Percentiles rank a stretch among this genome's conserved stretches.
Conservation (phyloP, 768 basidiomycete species). For the Trametes maxima region DNA sequence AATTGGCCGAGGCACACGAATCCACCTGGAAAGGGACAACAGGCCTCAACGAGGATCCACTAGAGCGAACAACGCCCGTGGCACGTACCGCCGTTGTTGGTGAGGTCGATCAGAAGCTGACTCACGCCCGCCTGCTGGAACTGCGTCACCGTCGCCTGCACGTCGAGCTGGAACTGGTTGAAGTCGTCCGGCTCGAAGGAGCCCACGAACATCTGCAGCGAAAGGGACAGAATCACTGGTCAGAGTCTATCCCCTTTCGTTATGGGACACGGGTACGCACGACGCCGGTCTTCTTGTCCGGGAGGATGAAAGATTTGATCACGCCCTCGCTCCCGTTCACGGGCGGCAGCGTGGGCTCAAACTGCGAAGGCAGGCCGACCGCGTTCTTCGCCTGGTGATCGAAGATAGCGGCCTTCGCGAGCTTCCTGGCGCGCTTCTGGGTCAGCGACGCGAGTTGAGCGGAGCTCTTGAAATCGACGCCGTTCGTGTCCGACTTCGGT, state of each 20-base stretch:
- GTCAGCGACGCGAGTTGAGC: conserved; percentile 12
- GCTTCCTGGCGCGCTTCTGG: conserved; percentile 21
- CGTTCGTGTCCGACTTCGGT: conserved; percentile 52
- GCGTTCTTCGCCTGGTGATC: conserved; percentile 40
- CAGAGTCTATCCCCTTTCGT: neutral
- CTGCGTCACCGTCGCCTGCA: conserved; percentile 44
- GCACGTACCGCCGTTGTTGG: conserved; percentile 60
- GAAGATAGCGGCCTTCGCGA: conserved; percentile 43
- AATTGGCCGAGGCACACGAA: conserved; percentile 64
- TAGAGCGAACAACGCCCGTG: too few relatives aligned
- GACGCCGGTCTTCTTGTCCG: conserved; percentile 60
- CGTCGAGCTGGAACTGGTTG: conserved; percentile 53
- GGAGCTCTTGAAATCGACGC: conserved; percentile 41
- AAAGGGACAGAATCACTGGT: neutral
- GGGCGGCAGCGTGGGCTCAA: conserved; percentile 48
- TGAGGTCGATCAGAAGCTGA: conserved; percentile 57
- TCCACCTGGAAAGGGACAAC: conserved; percentile 45
- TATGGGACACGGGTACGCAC: conserved; percentile 37
- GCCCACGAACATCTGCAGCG: conserved; percentile 57
- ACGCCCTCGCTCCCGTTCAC: conserved; percentile 51
- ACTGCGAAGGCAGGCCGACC: conserved; percentile 49
- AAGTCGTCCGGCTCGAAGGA: conserved; percentile 54
- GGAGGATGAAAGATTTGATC: conserved; percentile 58
- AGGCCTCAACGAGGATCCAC: neutral
- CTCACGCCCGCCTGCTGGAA: conserved; percentile 53